A percentile compares a stretch with the other conserved stretches of the same genome.
phyloP scores from a whole-genome alignment of 108 stramenopile species.

The Chaetoceros tenuissimus region DNA sequence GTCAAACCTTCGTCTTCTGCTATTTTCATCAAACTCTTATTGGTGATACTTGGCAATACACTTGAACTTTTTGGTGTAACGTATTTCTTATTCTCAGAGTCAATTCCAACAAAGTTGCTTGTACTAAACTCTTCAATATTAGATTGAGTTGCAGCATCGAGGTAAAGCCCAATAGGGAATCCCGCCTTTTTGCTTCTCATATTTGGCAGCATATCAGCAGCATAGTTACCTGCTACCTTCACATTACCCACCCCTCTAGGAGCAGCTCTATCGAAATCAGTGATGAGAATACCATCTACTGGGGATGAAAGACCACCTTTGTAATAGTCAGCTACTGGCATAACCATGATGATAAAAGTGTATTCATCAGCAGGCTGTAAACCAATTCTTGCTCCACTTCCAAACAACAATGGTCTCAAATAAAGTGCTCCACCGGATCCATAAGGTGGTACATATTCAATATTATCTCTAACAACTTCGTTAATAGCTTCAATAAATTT shows the following conservation, averaged over 20 bases:
- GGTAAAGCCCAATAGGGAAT: slow-evolving; percentile 92
- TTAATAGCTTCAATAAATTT: slow-evolving; percentile 89
- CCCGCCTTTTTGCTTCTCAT: slow-evolving; percentile 93
- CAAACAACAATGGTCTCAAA: slow-evolving; percentile 93
- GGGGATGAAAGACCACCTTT: slow-evolving; percentile 89
- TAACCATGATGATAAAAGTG: slow-evolving; percentile 88
- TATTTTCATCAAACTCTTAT: slow-evolving; percentile 93
- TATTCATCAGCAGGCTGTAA: slow-evolving; percentile 97
- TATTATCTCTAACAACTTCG: slow-evolving; percentile 82
- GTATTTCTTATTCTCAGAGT: slow-evolving; percentile 61
- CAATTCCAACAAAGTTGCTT: slow-evolving; percentile 96
- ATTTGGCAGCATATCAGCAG: slow-evolving; percentile 95
- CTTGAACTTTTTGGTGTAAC: slow-evolving; percentile 89
- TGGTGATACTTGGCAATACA: slow-evolving; percentile 93
- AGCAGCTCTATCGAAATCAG: slow-evolving; percentile 95
- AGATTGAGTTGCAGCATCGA: slow-evolving; percentile 90
- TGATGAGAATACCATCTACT: slow-evolving; percentile 84
- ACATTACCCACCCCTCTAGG: slow-evolving; percentile 93
- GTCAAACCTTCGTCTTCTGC: slow-evolving; percentile 85
- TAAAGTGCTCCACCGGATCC: slow-evolving; percentile 92
- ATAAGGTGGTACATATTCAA: slow-evolving; percentile 96
- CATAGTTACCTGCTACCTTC: slow-evolving; percentile 99
- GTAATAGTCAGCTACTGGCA: slow-evolving; percentile 98
- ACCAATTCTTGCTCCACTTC: slow-evolving; percentile 91
- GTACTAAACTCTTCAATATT: slow-evolving; percentile 96